phyloP scores from a whole-genome alignment of 495 filamentous ascomycete species.

The Trichoderma erinaceum region DNA sequence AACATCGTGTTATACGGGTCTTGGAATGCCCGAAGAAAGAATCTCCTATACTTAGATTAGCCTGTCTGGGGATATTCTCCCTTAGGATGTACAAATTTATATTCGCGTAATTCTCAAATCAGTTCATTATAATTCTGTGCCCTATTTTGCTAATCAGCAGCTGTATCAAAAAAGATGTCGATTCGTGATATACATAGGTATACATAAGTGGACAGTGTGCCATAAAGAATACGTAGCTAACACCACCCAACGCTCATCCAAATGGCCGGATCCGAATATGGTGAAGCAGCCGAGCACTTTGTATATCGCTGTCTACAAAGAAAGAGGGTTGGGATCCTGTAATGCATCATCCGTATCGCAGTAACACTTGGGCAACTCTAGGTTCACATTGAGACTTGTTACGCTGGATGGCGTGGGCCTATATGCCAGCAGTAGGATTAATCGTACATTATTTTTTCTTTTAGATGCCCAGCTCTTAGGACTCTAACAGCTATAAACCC shows the following conservation, averaged over 20 bases:
- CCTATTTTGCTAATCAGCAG: neutral
- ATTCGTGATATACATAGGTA: neutral
- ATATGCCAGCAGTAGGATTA: constrained; percentile 2
- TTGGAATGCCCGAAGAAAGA: neutral
- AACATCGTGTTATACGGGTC: neutral
- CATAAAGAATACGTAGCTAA: too few relatives aligned
- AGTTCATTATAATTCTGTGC: neutral
- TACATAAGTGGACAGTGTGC: too few relatives aligned
- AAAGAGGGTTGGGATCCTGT: too few relatives aligned
- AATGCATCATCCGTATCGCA: neutral
- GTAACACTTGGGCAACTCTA: constrained; percentile 1
- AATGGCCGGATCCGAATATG: too few relatives aligned
- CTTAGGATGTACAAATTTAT: neutral
- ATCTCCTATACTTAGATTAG: neutral
- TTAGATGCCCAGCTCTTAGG: neutral
- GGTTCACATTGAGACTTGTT: neutral
- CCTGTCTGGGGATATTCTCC: neutral
- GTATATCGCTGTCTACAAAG: too few relatives aligned
- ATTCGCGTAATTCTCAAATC: neutral
- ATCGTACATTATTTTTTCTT: constrained; percentile 11
- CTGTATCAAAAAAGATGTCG: neutral
- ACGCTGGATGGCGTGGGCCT: neutral
- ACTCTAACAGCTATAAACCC: constrained; percentile 1
- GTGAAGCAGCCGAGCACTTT: too few relatives aligned
- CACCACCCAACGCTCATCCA: too few relatives aligned